phyloP scores from a whole-genome alignment of 352 stramenopile genomes.

The Globisporangium mamillatum region DNA sequence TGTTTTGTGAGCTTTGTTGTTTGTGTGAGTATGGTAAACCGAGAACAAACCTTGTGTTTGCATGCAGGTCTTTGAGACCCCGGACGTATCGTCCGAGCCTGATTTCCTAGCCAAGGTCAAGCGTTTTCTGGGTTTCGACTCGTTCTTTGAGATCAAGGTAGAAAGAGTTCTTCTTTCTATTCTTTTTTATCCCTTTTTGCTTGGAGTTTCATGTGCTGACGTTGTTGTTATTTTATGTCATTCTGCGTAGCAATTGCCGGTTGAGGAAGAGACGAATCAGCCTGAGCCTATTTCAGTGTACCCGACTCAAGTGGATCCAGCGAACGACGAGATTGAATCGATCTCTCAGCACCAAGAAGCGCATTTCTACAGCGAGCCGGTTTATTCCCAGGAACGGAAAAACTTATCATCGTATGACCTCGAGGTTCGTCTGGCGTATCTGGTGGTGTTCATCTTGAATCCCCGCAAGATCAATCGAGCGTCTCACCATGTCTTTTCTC shows the following conservation, averaged over 20 bases:
- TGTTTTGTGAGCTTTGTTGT: constrained; percentile 4
- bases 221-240: background rate
- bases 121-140: constrained; percentile 60
- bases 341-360: background rate
- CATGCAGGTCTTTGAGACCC: constrained; percentile 51
- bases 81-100: constrained; percentile 38
- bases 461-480: background rate
- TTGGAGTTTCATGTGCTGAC: background rate
- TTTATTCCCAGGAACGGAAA: constrained; percentile 1
- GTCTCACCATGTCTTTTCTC: background rate
- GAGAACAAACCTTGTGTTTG: background rate
- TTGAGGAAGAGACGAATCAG: constrained; percentile 5
- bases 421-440: constrained; percentile 5
- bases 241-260: constrained; percentile 2
- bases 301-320: constrained; percentile 5
- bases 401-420: constrained; percentile 9
- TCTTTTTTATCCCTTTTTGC: background rate
- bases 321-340: constrained; percentile 1
- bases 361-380: background rate
- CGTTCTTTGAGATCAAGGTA: constrained; percentile 69
- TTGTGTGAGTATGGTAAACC: background rate
- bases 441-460: no score
- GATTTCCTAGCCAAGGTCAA: constrained; percentile 41
- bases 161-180: constrained; percentile 6
- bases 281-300: background rate